Evolutionary conservation across 208 protist species (phyloP).

Genomic region (Leishmania tropica): DNA sequence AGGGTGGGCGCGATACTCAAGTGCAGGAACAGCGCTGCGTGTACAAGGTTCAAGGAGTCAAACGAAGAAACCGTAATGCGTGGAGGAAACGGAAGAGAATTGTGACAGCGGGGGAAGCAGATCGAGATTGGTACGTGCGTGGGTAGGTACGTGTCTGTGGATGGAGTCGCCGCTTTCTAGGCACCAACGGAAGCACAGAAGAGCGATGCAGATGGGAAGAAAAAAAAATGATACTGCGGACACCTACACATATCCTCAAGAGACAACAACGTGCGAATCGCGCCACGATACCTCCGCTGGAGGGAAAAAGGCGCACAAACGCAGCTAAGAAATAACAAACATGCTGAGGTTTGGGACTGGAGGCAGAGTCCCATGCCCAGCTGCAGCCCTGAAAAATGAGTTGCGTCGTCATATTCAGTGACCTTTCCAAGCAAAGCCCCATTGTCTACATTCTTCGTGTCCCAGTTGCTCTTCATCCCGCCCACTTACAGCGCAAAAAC

Average conservation of each 20-base stretch:
- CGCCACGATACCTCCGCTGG: background rate
- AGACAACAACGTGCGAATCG: background rate
- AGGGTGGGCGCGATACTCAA: background rate
- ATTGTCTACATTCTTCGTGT: background rate
- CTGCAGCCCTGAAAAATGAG: background rate
- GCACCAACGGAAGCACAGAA: conserved; percentile 10
- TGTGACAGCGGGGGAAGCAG: background rate
- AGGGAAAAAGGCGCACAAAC: background rate
- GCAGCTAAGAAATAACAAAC: background rate
- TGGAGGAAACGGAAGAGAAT: background rate
- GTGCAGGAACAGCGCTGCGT: background rate
- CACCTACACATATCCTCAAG: background rate
- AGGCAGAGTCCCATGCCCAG: background rate
- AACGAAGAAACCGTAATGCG: background rate
- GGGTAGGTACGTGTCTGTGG: background rate
- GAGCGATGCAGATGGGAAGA: conserved; percentile 1
- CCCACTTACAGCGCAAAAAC: background rate
- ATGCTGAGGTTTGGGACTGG: background rate
- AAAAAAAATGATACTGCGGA: background rate
- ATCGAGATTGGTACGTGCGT: background rate
- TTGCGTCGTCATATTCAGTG: background rate
- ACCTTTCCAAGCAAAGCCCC: background rate
- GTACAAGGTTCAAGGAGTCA: background rate
- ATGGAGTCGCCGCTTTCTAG: background rate
- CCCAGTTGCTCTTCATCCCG: background rate